phyloP scores from a whole-genome alignment of 2,329 filamentous ascomycete genomes.

The Drechslera avenae region DNA sequence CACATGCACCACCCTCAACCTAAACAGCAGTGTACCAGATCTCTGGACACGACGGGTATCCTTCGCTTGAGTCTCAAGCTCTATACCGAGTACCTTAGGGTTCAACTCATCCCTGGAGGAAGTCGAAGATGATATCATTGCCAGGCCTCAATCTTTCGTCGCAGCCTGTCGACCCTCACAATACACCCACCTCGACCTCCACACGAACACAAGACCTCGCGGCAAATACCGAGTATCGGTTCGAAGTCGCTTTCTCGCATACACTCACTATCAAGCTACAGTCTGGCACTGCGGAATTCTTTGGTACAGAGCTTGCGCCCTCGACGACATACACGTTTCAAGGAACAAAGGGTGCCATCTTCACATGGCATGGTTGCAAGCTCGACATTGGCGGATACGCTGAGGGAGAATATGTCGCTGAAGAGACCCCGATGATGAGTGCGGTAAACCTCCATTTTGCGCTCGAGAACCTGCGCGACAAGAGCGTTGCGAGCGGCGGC shows the following conservation, averaged over 20 bases:
- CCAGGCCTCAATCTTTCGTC: conserved; percentile 53
- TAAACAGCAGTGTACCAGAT: too few species aligned
- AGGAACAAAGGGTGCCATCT: conserved; percentile 83
- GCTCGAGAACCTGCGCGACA: conserved; percentile 73
- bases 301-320: conserved; percentile 88
- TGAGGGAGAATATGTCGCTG: conserved; percentile 70
- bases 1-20: neutral
- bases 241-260: conserved; percentile 47
- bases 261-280: conserved; percentile 63
- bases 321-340: conserved; percentile 81
- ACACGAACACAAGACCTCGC: conserved; percentile 50
- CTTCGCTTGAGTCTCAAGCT: neutral
- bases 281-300: conserved; percentile 86
- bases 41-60: neutral
- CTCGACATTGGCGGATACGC: conserved; percentile 77
- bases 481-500: conserved; percentile 53
- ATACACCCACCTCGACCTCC: conserved; percentile 25
- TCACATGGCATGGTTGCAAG: conserved; percentile 89
- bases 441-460: conserved; percentile 89
- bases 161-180: conserved; percentile 34
- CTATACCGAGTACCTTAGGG: neutral
- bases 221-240: conserved; percentile 54
- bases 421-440: conserved; percentile 80
- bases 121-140: conserved; percentile 46
- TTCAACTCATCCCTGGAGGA: neutral